Evolutionary conservation across 129 eudicot species (phyloP), one percentile per base, ranked within the genome.

Genomic region (Artemisia annua): DNA sequence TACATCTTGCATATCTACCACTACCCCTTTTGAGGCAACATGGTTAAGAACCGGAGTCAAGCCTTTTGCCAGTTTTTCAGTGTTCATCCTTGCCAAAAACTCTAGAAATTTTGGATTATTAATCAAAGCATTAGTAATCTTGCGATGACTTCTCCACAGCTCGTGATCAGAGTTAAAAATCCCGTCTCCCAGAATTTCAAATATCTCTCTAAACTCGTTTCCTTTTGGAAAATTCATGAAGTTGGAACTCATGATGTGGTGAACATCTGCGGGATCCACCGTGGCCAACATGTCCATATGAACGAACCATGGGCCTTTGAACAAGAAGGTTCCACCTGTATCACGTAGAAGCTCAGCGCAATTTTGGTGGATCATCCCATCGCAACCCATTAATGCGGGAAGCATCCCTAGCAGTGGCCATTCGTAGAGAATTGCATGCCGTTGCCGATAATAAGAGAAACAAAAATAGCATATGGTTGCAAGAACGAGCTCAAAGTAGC

Each of bases 181-280:
- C 65, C 89, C 94, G 5, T 87, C 95, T 66, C 98, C 98, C 15
- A 89, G 55, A 48, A 87, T 81, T 11, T 92, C 91, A 44, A 92
- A 87, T 0, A 89, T 87, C 51, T 81, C 81, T 52, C 58, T 80
- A 76, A 89, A 89, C 17, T 81, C 75, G n/a, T 84, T 69, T 6
- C 97, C 97, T 73, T 92, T 92, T 0, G 86, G 97, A 77, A 80
- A 92, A 71, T 85, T 85, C 11, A 67, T n/a, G 69, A 79, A 89
- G 50, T 85, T 82, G 0, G 78, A 51, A 67, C 87, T 86, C 83
- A 89, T 75, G 48, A 92, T 76, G 17, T 87, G 74, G 63, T 89
- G 97, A 1, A 89, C 77, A 44, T 89, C 79, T 0, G 79, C 75
- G 0, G 91, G 91, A 53, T 89, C 80, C 12, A 59, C 81, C 0